A percentile compares a stretch with the other conserved stretches of the same genome.
Conservation (phyloP, 768 basidiomycete genomes). For the Vararia minispora region DNA sequence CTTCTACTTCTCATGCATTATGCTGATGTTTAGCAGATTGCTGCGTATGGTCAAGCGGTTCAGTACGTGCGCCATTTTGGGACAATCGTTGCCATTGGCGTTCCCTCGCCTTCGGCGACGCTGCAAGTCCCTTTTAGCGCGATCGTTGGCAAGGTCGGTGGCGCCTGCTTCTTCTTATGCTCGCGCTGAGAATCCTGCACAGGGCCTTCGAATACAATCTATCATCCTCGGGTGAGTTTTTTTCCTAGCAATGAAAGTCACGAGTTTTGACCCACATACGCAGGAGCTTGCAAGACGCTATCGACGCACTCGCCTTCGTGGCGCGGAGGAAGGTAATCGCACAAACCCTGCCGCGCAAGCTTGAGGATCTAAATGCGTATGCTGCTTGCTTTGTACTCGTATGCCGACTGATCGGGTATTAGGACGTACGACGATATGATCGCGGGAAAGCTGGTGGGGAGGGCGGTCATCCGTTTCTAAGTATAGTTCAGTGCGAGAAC, state of each 20-base stretch:
- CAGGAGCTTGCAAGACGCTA: conserved; percentile 1
- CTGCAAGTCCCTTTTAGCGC: conserved; percentile 22
- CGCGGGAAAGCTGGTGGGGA: neutral
- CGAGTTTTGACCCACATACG: neutral
- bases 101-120: conserved; percentile 22
- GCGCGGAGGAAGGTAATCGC: neutral
- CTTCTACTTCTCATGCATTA: no score
- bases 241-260: neutral
- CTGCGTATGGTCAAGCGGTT: conserved; percentile 32
- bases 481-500: no score
- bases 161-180: neutral
- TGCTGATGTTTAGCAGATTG: conserved; percentile 13
- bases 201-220: neutral
- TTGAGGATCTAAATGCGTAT: conserved; percentile 1
- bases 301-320: conserved; percentile 5
- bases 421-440: neutral
- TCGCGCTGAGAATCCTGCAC: neutral
- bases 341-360: neutral
- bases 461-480: neutral
- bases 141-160: conserved; percentile 20
- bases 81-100: conserved; percentile 29
- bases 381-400: neutral
- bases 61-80: conserved; percentile 33
- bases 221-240: neutral
- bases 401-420: neutral